These are phyloP conservation scores for Aspergillus coremiiformis DNA, from an alignment of 495 filamentous ascomycete genomes.

Conservation along the genomic window DNA sequence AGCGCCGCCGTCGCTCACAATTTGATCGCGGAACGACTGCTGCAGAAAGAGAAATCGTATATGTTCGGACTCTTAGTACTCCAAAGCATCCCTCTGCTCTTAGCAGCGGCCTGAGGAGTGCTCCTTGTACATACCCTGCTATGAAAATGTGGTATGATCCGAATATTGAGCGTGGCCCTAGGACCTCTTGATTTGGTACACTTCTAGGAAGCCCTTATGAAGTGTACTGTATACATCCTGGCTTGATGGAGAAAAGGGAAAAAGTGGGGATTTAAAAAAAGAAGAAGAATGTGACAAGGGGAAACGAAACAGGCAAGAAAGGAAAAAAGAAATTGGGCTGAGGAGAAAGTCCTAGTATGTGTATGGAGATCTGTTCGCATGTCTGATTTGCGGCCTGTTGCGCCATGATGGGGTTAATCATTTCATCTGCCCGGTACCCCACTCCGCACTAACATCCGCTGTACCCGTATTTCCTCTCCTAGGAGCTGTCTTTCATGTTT, in stretches of 20 bases:
- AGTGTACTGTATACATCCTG: background rate
- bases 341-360: no score
- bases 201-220: background rate
- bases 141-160: conserved; percentile 23
- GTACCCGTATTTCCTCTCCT: background rate
- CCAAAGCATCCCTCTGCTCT: conserved; percentile 12
- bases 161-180: conserved; percentile 12
- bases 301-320: conserved; percentile 7
- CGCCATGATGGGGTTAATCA: background rate
- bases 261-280: background rate
- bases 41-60: conserved; percentile 23
- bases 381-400: background rate
- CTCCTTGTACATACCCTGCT: conserved; percentile 23
- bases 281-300: background rate
- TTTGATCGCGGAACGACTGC: conserved; percentile 56
- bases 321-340: no score
- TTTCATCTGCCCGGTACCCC: background rate
- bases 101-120: conserved; percentile 16
- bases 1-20: conserved; percentile 68
- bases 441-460: background rate
- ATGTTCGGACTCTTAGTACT: conserved; percentile 20
- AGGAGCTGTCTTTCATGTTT: conserved; percentile 9
- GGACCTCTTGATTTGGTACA: conserved; percentile 15
- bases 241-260: background rate
- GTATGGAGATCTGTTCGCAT: conserved; percentile 11